Evolutionary conservation across 2,329 filamentous ascomycete species (phyloP), one percentile per base, ranked within the genome.

Genomic region (Shiraia sp.): DNA sequence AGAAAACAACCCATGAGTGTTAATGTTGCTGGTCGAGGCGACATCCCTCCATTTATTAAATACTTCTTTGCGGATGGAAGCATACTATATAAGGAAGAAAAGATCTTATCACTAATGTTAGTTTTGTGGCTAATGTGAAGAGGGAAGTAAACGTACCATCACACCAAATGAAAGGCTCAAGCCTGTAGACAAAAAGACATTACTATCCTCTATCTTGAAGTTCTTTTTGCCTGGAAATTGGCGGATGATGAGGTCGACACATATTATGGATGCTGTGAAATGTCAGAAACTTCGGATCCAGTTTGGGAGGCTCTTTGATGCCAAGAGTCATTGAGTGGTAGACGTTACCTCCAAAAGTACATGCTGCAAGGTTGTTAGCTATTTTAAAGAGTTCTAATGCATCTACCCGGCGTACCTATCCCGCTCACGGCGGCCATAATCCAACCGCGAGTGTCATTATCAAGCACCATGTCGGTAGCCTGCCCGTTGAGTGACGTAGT

Each of bases 131-230:
- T 3, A 1, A 15, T 7, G 4, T 23, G 9, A 40, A 3, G 17
- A 10, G 12, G 24, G 16, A 13, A 17, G 19, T 22, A 40, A 16
- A 65, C 81, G 53, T 70, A 96, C 91, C 90, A 99, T 95, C 32
- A 97, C 91, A 30, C 93, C 92, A 55, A 96, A 96, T 66, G 90
- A 96, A 51, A 99, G 73, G 70, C 91, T 96, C 47, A 97, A 73
- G 0, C 92, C 96, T 15, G 85, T 83, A 1, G 91, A 91, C 4
- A 96, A 78, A 66, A 99, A 99, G 15, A 77, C 77, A 73, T 88
- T 92, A 72, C 88, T 96, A 49, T 95, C 87, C 63, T 95, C 83
- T 54, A 99, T 95, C 57, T 83, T 82, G 68, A 97, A 99, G 64
- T 85, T 78, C 58, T 78, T 82, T 70, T 86, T 83, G 37, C 86